Conservation (phyloP, 106 monocot species). For the Allium sativum region DNA sequence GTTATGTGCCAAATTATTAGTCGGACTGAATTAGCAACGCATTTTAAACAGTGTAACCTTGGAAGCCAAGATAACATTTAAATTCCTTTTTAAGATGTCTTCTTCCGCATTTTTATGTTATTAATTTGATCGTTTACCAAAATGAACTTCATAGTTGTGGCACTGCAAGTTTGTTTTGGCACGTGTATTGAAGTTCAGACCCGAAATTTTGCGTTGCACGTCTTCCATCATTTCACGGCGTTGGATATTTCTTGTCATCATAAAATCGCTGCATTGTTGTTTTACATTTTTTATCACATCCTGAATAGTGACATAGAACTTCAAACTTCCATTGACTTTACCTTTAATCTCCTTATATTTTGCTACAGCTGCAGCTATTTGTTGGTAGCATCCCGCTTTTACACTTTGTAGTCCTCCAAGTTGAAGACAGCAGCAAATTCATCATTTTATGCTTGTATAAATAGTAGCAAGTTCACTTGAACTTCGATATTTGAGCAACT, state of each 20-base stretch:
- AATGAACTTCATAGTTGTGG: no score
- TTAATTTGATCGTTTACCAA: no score
- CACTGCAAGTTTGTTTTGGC: no score
- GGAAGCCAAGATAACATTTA: no score
- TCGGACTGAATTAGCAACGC: no score
- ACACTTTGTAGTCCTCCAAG: conserved; percentile 88
- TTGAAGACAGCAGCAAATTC: conserved; percentile 80
- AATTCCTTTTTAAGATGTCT: no score
- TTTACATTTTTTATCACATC: conserved; percentile 86
- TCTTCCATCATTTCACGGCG: conserved; percentile 84
- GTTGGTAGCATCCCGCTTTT: conserved; percentile 72
- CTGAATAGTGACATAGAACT: conserved; percentile 96
- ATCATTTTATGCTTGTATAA: conserved; percentile 80
- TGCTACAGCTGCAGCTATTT: conserved; percentile 71
- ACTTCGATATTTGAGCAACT: no score
- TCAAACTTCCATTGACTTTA: conserved; percentile 83
- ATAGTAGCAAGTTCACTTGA: no score
- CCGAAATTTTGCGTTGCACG: conserved; percentile 73
- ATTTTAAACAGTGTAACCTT: no score
- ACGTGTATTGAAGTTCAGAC: conserved; percentile 85
- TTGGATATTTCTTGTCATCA: conserved; percentile 84
- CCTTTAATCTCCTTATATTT: conserved; percentile 93
- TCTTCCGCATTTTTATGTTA: no score
- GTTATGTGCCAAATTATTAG: no score
- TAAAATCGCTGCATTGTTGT: conserved; percentile 92